Conservation (phyloP, 2,329 filamentous ascomycete genomes). For the Botrytis paeoniae region DNA sequence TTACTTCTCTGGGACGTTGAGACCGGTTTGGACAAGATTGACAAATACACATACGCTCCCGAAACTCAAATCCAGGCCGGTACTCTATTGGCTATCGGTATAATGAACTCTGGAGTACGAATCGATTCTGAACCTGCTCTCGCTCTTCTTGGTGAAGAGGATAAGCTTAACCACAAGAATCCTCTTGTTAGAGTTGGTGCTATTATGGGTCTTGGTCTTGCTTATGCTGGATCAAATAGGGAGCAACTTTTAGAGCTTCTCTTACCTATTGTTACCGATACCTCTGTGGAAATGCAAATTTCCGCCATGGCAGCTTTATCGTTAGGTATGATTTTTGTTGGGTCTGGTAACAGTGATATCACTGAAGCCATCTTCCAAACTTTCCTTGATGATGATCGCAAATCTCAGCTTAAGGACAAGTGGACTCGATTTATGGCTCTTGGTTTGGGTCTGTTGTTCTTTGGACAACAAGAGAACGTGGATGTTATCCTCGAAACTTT, state of each 20-base stretch:
- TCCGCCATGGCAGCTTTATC: conserved; percentile 94
- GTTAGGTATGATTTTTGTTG: conserved; percentile 86
- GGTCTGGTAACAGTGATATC: conserved; percentile 85
- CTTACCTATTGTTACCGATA: conserved; percentile 82
- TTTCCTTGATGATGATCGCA: conserved; percentile 88
- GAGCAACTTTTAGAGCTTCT: conserved; percentile 82
- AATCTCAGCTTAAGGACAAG: conserved; percentile 90
- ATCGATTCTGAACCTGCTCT: conserved; percentile 87
- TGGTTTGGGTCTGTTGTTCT: conserved; percentile 89
- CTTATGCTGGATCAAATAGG: conserved; percentile 92
- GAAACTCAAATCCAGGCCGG: conserved; percentile 88
- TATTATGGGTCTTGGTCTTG: conserved; percentile 93
- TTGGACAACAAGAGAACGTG: conserved; percentile 97
- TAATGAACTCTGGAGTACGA: conserved; percentile 89
- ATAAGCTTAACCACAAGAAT: conserved; percentile 76
- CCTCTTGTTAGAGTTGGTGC: conserved; percentile 75
- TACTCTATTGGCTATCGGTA: conserved; percentile 87
- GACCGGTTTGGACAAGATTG: conserved; percentile 85
- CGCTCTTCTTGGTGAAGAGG: conserved; percentile 76
- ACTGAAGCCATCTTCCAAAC: conserved; percentile 90
- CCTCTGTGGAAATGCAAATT: conserved; percentile 85
- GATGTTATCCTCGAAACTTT: conserved; percentile 95
- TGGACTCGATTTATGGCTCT: conserved; percentile 97
- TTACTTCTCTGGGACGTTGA: conserved; percentile 93
- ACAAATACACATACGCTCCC: conserved; percentile 83